Evolutionary conservation across 2,329 filamentous ascomycete species (phyloP).

Genomic region (Plenodomus tracheiphilus): DNA sequence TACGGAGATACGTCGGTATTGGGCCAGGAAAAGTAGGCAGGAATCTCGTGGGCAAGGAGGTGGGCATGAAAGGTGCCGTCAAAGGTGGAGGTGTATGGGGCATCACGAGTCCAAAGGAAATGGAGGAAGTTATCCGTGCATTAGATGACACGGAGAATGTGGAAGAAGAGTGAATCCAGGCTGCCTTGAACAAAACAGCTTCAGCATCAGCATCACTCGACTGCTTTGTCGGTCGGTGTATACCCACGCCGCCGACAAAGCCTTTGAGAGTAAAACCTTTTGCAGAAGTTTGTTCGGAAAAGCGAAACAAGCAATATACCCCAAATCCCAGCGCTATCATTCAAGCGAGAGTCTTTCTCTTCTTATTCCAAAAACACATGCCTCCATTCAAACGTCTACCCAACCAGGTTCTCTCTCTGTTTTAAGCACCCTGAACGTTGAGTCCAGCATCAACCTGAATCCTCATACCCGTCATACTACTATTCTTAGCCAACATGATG

Average conservation of each 20-base stretch:
- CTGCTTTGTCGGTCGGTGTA: no score
- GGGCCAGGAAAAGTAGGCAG: constrained; percentile 92
- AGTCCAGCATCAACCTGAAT: constrained; percentile 47
- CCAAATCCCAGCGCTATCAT: no score
- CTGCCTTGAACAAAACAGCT: no score
- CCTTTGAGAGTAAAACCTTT: no score
- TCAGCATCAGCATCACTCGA: no score
- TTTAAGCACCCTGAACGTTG: constrained; percentile 34
- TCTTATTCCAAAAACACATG: no score
- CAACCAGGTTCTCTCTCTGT: no score
- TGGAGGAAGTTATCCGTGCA: constrained; percentile 51
- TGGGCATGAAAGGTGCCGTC: constrained; percentile 80
- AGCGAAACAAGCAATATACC: no score
- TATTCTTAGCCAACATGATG: constrained; percentile 58
- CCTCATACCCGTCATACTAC: constrained; percentile 54
- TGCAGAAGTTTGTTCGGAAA: no score
- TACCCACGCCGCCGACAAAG: no score
- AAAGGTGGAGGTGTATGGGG: constrained; percentile 94
- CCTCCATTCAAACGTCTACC: no score
- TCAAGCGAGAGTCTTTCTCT: no score
- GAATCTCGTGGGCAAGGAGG: constrained; percentile 93
- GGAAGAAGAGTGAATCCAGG: constrained; percentile 45
- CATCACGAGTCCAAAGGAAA: constrained; percentile 72
- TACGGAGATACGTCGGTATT: constrained; percentile 86
- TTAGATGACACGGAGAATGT: constrained; percentile 51